Conservation (phyloP, 495 filamentous ascomycete species). For the Penicillium crystallinum region DNA sequence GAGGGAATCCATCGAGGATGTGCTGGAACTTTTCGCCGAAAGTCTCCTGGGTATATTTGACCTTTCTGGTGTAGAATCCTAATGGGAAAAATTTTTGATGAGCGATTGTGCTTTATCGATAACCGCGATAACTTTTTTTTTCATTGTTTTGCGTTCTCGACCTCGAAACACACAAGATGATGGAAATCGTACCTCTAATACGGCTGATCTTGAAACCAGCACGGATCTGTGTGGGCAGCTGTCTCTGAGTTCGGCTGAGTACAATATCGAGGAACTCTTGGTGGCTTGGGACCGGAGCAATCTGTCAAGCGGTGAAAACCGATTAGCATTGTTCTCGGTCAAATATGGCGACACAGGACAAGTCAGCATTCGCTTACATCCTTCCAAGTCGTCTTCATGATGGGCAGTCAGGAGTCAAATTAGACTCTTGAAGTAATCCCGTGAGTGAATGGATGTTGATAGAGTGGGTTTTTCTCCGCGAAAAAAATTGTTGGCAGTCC, state of each 20-base stretch:
- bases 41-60: constrained; percentile 98
- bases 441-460: constrained; percentile 24
- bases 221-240: constrained; percentile 92
- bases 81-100: constrained; percentile 22
- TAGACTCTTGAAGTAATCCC: constrained; percentile 18
- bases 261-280: constrained; percentile 98
- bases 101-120: constrained; percentile 26
- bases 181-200: constrained; percentile 60
- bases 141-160: constrained; percentile 3
- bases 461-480: constrained; percentile 21
- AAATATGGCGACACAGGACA: background rate
- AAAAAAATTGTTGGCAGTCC: constrained; percentile 25
- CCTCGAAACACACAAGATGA: background rate
- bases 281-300: constrained; percentile 84
- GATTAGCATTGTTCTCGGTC: constrained; percentile 11
- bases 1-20: constrained; percentile 88
- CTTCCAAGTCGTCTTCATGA: constrained; percentile 71
- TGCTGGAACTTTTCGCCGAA: constrained; percentile 87
- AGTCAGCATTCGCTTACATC: constrained; percentile 38
- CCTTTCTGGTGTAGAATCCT: constrained; percentile 95
- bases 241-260: constrained; percentile 86
- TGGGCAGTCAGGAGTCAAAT: constrained; percentile 36
- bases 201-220: constrained; percentile 94
- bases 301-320: constrained; percentile 45
- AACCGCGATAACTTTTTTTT: constrained; percentile 21